A percentile compares a stretch with the other conserved stretches of the same genome.
These are phyloP conservation scores for Sporothrix schenckii DNA, from an alignment of 2,329 filamentous ascomycete species.

Conservation along the genomic window DNA sequence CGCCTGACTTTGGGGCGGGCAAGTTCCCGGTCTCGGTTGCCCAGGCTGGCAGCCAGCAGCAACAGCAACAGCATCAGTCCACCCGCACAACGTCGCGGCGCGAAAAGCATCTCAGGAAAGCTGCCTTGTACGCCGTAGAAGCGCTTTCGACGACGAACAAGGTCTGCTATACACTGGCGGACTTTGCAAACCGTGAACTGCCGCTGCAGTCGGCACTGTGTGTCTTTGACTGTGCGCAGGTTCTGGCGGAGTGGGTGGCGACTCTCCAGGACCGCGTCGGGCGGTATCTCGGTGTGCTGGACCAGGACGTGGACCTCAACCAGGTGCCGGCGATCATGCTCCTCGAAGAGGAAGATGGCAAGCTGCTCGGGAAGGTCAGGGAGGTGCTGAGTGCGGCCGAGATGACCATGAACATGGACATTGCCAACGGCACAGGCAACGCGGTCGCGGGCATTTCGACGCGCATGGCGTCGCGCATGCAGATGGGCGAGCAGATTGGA, in stretches of 20 bases:
- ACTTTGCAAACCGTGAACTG: conserved; percentile 79
- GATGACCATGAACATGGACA: conserved; percentile 70
- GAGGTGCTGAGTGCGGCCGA: conserved; percentile 77
- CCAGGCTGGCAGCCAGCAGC: neutral
- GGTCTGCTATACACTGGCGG: conserved; percentile 80
- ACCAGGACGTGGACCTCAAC: conserved; percentile 76
- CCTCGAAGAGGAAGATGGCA: conserved; percentile 87
- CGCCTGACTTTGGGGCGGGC: conserved; percentile 50
- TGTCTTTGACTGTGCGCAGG: conserved; percentile 89
- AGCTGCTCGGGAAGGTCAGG: conserved; percentile 79
- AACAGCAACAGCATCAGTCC: conserved; percentile 34
- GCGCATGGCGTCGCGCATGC: conserved; percentile 48
- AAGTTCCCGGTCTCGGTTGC: conserved; percentile 41
- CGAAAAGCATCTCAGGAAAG: conserved; percentile 86
- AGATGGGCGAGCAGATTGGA: conserved; percentile 66
- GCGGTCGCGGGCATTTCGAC: conserved; percentile 52
- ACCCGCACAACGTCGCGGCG: conserved; percentile 65
- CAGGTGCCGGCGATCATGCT: conserved; percentile 88
- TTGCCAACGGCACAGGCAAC: conserved; percentile 49
- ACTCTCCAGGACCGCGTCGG: conserved; percentile 95
- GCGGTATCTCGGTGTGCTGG: conserved; percentile 81
- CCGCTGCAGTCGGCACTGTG: conserved; percentile 91
- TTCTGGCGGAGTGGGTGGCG: conserved; percentile 90
- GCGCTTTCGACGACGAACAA: conserved; percentile 87
- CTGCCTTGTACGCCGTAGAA: conserved; percentile 93